Evolutionary conservation across 2,329 filamentous ascomycete species (phyloP).

Genomic region (Aspergillus fumigatus): DNA sequence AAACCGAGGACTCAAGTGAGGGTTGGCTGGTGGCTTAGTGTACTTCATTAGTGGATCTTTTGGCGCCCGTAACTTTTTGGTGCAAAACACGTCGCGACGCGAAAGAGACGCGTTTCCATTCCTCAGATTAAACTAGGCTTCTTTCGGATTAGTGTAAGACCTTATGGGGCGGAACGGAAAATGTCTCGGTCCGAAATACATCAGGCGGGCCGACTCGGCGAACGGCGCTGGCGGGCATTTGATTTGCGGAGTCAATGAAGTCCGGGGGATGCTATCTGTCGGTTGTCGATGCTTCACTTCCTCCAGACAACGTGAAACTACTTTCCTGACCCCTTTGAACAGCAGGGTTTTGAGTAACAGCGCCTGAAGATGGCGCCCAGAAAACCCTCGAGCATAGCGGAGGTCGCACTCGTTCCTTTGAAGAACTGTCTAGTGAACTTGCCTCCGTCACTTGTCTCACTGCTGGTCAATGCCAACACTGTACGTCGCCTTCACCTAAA

Average conservation of each 20-base stretch:
- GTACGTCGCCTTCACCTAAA: slow-evolving; percentile 48
- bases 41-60: slow-evolving; percentile 4
- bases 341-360: slow-evolving; percentile 8
- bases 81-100: slow-evolving; percentile 25
- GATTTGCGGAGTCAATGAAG: slow-evolving; percentile 21
- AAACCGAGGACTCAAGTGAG: slow-evolving; percentile 7
- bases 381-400: slow-evolving; percentile 63
- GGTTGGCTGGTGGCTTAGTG: slow-evolving; percentile 4
- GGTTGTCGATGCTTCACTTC: slow-evolving; percentile 16
- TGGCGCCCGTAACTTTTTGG: slow-evolving; percentile 10
- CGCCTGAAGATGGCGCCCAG: slow-evolving; percentile 40
- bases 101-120: slow-evolving; percentile 23
- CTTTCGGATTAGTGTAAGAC: slow-evolving; percentile 6
- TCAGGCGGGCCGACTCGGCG: slow-evolving; percentile 19
- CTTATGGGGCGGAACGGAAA: slow-evolving; percentile 30
- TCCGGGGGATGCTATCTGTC: slow-evolving; percentile 22
- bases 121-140: slow-evolving; percentile 11
- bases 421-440: slow-evolving; percentile 96
- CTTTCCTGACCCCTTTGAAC: slow-evolving; percentile 11
- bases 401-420: slow-evolving; percentile 78
- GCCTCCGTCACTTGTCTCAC: slow-evolving; percentile 73
- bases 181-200: slow-evolving; percentile 27
- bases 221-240: slow-evolving; percentile 16
- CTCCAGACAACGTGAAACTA: slow-evolving; percentile 9
- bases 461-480: slow-evolving; percentile 85